Conservation (phyloP, 2,329 filamentous ascomycete genomes). For the Metarhizium sp. region DNA sequence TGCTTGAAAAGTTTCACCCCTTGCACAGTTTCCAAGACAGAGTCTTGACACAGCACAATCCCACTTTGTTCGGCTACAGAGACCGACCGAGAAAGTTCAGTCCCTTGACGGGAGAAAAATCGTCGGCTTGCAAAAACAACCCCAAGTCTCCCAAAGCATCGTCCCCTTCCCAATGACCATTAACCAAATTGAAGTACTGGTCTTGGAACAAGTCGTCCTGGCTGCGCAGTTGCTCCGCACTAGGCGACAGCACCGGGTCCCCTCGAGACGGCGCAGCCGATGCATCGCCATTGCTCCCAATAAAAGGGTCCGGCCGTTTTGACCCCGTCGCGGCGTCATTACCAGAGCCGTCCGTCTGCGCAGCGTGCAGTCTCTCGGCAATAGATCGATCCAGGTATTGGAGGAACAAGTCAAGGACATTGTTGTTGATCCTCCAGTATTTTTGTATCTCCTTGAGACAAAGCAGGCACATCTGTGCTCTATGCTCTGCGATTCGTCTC, state of each 20-base stretch:
- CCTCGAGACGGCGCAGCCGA: background rate
- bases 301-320: conserved; percentile 3
- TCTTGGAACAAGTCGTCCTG: conserved; percentile 22
- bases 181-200: conserved; percentile 25
- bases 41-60: background rate
- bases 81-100: conserved; percentile 20
- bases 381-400: conserved; percentile 29
- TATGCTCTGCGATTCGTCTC: conserved; percentile 25
- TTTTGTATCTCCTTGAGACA: conserved; percentile 28
- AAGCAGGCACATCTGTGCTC: conserved; percentile 27
- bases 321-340: conserved; percentile 1
- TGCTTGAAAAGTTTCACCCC: no score
- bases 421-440: conserved; percentile 32
- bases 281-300: background rate
- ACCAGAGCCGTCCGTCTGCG: conserved; percentile 5
- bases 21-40: no score
- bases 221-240: conserved; percentile 8
- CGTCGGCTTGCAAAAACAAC: conserved; percentile 22
- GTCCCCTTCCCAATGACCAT: conserved; percentile 25
- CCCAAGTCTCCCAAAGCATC: conserved; percentile 24
- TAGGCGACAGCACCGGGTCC: conserved; percentile 1
- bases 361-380: conserved; percentile 21
- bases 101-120: conserved; percentile 19
- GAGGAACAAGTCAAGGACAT: conserved; percentile 26
- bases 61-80: conserved; percentile 6